These are phyloP conservation scores for Erythrophleum fordii DNA, from an alignment of 306 rosid species.

Conservation along the genomic window DNA sequence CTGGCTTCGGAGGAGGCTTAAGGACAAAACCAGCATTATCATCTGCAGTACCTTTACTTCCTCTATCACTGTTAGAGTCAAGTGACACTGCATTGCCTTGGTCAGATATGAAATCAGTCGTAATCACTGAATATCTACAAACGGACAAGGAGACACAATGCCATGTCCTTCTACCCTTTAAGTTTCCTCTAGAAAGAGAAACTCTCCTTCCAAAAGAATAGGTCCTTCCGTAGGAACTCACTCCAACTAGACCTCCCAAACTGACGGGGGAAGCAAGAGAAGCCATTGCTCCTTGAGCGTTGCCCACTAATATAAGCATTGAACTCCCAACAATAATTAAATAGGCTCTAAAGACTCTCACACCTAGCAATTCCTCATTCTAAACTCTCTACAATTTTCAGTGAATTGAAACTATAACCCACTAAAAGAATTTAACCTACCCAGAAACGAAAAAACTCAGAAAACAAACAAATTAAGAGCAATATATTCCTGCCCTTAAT, in stretches of 20 bases:
- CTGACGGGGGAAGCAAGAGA: slow-evolving; percentile 79
- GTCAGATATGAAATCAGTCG: slow-evolving; percentile 84
- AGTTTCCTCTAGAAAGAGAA: slow-evolving; percentile 65
- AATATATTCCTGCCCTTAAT: slow-evolving; percentile 19
- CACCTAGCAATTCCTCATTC: slow-evolving; percentile 36
- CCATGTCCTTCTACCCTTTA: slow-evolving; percentile 62
- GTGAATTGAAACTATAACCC: slow-evolving; percentile 5
- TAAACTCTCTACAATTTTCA: slow-evolving; percentile 1
- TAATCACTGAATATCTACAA: slow-evolving; percentile 84
- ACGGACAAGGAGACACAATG: slow-evolving; percentile 78
- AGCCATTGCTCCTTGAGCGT: slow-evolving; percentile 81
- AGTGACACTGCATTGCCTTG: slow-evolving; percentile 79
- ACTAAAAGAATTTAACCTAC: slow-evolving; percentile 35
- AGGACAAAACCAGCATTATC: slow-evolving; percentile 65
- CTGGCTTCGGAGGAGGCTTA: slow-evolving; percentile 89
- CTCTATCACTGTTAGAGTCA: slow-evolving; percentile 63
- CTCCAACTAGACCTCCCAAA: slow-evolving; percentile 62
- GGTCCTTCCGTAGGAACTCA: slow-evolving; percentile 64
- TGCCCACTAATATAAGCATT: slow-evolving; percentile 65
- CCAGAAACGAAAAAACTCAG: slow-evolving; percentile 43
- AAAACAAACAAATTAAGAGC: slow-evolving; percentile 19
- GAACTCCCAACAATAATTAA: slow-evolving; percentile 31
- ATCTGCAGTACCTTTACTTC: slow-evolving; percentile 54
- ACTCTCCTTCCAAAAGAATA: slow-evolving; percentile 67
- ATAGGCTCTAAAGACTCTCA: slow-evolving; percentile 32